Base-by-base conservation (phyloP, 1,139 yeast genomes). In the Entelexis paramagnoliae region DNA sequence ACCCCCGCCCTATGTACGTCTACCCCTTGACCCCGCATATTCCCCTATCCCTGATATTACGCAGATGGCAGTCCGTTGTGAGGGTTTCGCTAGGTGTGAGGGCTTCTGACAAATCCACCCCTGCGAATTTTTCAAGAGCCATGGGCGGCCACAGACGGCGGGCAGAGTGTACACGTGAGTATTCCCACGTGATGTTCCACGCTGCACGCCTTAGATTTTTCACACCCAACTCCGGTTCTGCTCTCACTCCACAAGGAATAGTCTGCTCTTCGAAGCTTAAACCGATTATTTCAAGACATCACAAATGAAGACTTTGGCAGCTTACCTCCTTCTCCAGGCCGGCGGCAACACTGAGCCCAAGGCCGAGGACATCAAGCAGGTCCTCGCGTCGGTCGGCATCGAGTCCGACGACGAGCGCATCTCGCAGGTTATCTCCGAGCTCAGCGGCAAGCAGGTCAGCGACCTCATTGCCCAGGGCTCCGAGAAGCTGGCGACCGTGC, bases 391-490 rank as follows among this genome's bases (percentile, higher is more conserved):
- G 59, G 96, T 91, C 69, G 95, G 96, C 72, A 81, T 84, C 68
- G 98, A 91, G 76, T 93, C 83, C 68, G 96, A 91, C 69, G 93
- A 84, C 66, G 80, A 83, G 70, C 88, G 88, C 75, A 73, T 91
- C 75, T 74, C 80, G 69, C 76, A 84, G 70, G 83, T 91, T 72
- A 77, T 91, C 69, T 74, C 86, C 64, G 94, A 93, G 72, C 81
- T 91, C 68, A 89, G 86, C 75, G 98, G 97, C 75, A 91, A 91
- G 84, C 74, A 79, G 70, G 79, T 84, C 70, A 81, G 78, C 64
- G 96, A 88, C 76, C 83, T 91, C 76, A 83, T 91, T 66, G 91
- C 96, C 69, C 94, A 81, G 76, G 98, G 98, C 79, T 76, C 85
- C 73, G 76, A 81, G 74, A 91, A 91, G 80, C 84, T 91, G 71